phyloP scores from a whole-genome alignment of 805 yeast species.

The Starmerella apis region DNA sequence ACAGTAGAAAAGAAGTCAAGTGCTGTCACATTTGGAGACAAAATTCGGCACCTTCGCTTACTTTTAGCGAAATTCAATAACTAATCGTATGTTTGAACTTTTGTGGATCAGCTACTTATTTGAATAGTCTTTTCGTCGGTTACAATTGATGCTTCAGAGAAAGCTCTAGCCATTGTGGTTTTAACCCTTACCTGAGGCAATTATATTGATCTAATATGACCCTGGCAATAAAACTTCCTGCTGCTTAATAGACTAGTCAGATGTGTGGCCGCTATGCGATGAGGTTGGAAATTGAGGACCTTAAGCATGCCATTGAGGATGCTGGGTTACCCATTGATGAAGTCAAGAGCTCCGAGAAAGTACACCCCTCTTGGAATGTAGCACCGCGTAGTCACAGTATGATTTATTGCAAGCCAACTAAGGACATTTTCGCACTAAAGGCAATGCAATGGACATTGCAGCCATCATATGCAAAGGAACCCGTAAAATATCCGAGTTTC shows the following conservation, averaged over 20 bases:
- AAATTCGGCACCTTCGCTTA: conserved; percentile 15
- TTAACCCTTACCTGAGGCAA: not conserved
- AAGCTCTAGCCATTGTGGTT: no score
- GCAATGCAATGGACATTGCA: conserved; percentile 71
- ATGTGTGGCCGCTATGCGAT: conserved; percentile 25
- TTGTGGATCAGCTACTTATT: no score
- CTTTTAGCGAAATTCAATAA: not conserved
- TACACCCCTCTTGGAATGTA: conserved; percentile 10
- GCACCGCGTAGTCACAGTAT: conserved; percentile 18
- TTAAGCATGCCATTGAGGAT: conserved; percentile 4
- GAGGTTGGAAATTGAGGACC: conserved; percentile 1
- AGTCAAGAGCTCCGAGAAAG: not conserved
- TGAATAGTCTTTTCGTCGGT: no score
- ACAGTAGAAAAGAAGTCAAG: not conserved
- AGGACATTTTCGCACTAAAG: not conserved
- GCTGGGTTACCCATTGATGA: conserved; percentile 7
- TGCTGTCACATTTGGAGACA: conserved; percentile 8
- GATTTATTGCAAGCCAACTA: conserved; percentile 3
- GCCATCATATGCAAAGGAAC: conserved; percentile 37
- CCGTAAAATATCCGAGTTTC: conserved; percentile 33
- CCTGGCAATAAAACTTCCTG: no score
- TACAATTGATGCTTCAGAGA: no score
- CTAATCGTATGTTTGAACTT: not conserved
- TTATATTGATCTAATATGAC: no score
- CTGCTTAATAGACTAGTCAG: not conserved